These are phyloP conservation scores for Chernovozyma aurita DNA, from an alignment of 1,139 yeast species.

Conservation along the genomic window DNA sequence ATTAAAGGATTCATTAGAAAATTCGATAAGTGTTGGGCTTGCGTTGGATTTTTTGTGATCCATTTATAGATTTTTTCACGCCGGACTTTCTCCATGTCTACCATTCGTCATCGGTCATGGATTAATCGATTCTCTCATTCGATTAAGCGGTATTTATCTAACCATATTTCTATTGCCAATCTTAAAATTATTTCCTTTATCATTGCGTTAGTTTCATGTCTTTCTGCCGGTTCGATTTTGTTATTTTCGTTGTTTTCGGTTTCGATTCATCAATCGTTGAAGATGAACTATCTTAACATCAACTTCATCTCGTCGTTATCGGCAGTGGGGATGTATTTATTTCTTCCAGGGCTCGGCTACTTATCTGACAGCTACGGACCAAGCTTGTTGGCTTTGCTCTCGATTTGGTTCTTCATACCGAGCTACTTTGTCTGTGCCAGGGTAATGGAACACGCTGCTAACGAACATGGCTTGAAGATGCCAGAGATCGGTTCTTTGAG, in stretches of 20 bases:
- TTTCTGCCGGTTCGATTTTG: conserved; percentile 77
- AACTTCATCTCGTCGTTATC: conserved; percentile 74
- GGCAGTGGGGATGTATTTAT: conserved; percentile 78
- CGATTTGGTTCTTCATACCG: conserved; percentile 65
- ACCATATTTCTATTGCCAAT: conserved; percentile 19
- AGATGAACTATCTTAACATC: conserved; percentile 65
- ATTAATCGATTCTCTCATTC: conserved; percentile 12
- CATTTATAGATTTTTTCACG: too few relatives aligned
- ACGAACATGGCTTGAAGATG: neutral
- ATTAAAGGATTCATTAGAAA: too few relatives aligned
- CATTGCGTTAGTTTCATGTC: conserved; percentile 50
- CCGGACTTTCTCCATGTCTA: neutral
- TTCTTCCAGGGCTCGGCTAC: conserved; percentile 79
- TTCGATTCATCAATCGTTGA: conserved; percentile 53
- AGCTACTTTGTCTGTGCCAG: conserved; percentile 51
- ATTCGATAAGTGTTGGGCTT: too few relatives aligned
- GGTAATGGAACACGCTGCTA: conserved; percentile 1
- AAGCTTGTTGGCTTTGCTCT: conserved; percentile 59
- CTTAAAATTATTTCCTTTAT: conserved; percentile 35
- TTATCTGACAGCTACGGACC: conserved; percentile 86
- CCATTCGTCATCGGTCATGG: conserved; percentile 3
- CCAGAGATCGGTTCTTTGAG: too few relatives aligned
- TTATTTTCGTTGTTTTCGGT: conserved; percentile 77
- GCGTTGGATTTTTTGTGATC: too few relatives aligned
- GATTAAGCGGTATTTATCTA: conserved; percentile 19